phyloP scores from a whole-genome alignment of 306 rosid genomes.

The Chamaecrista fasciculata region DNA sequence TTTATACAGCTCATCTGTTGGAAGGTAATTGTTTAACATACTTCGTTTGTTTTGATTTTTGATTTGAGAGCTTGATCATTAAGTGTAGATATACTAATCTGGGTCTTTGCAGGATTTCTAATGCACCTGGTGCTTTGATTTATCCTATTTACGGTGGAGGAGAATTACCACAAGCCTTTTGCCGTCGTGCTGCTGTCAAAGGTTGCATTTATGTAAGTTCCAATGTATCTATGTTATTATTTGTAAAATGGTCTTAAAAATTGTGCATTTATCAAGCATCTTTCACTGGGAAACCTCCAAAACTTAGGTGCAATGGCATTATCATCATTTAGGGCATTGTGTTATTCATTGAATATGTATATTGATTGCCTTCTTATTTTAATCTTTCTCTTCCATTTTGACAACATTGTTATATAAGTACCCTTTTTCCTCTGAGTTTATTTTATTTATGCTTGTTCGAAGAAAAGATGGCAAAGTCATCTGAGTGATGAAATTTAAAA shows the following conservation, averaged over 20 bases:
- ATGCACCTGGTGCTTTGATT: conserved; percentile 77
- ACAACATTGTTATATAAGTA: not conserved
- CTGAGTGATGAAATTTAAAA: not conserved
- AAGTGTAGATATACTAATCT: not conserved
- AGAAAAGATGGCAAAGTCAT: not conserved
- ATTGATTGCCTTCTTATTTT: not conserved
- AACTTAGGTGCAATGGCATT: not conserved
- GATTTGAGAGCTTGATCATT: conserved; percentile 4
- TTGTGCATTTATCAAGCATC: not conserved
- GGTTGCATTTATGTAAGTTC: conserved; percentile 90
- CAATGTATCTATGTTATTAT: conserved; percentile 6
- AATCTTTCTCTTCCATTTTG: conserved; percentile 2
- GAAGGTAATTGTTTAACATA: conserved; percentile 50
- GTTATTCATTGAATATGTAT: conserved; percentile 10
- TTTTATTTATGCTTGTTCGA: not conserved
- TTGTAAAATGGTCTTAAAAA: not conserved
- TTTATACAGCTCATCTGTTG: conserved; percentile 76
- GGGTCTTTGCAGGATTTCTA: conserved; percentile 55
- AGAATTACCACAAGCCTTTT: conserved; percentile 86
- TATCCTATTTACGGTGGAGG: conserved; percentile 91
- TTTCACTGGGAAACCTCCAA: not conserved
- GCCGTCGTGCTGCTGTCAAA: conserved; percentile 95
- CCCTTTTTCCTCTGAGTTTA: not conserved
- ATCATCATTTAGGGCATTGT: not conserved
- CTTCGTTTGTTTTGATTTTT: conserved; percentile 22